These are phyloP conservation scores for Penstemon eatonii DNA, from an alignment of 257 asterid species.

Conservation along the genomic window DNA sequence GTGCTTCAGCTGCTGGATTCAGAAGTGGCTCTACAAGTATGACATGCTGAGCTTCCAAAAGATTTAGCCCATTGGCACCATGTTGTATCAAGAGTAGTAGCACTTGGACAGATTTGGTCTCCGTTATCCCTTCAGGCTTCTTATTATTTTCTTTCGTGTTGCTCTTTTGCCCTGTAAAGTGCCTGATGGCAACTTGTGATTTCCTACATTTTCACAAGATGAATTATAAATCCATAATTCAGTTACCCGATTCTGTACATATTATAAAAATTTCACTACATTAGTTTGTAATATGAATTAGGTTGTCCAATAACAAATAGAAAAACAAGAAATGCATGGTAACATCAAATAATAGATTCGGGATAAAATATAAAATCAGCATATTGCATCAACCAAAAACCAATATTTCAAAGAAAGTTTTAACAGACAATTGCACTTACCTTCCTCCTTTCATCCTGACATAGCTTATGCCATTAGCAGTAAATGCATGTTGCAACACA, in stretches of 20 bases:
- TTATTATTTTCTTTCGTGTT: constrained; percentile 37
- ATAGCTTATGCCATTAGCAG: constrained; percentile 69
- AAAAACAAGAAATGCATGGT: neutral
- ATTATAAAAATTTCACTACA: neutral
- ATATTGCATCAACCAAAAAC: neutral
- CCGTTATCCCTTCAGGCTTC: constrained; percentile 33
- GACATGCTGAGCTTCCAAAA: constrained; percentile 95
- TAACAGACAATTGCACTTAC: constrained; percentile 34
- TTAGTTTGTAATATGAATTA: constrained; percentile 5
- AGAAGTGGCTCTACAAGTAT: constrained; percentile 91
- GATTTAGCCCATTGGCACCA: constrained; percentile 96
- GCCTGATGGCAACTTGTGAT: constrained; percentile 79
- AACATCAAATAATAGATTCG: neutral
- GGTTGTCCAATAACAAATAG: neutral
- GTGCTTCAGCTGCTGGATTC: constrained; percentile 99
- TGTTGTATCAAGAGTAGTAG: constrained; percentile 82
- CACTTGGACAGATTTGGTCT: constrained; percentile 60
- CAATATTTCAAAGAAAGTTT: neutral
- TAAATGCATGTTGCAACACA: constrained; percentile 89
- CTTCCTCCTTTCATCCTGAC: constrained; percentile 98
- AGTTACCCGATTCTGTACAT: neutral
- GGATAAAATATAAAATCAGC: neutral
- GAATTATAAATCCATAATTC: neutral
- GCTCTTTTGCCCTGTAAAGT: constrained; percentile 61
- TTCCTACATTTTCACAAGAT: constrained; percentile 52